Percentiles rank a stretch among this genome's conserved stretches.
phyloP scores from a whole-genome alignment of 139 green algal species.

The Tetradesmus obliquus region DNA sequence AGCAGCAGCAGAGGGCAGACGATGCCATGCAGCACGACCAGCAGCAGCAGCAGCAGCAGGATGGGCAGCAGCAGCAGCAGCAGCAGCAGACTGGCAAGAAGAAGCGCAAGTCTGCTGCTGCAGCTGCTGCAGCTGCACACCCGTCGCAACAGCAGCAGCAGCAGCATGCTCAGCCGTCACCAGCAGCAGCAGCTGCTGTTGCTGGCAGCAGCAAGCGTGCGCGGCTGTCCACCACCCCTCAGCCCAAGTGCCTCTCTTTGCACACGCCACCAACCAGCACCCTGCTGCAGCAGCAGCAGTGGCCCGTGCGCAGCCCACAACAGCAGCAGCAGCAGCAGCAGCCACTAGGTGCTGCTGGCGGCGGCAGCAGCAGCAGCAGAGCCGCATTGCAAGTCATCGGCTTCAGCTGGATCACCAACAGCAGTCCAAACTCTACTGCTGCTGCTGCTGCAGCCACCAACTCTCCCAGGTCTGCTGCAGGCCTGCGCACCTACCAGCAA shows the following conservation, averaged over 20 bases:
- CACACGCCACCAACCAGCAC: not conserved
- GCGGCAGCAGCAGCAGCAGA: not conserved
- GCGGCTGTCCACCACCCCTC: not conserved
- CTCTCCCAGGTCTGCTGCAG: not conserved
- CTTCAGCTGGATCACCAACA: constrained; percentile 3
- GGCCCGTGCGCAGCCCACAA: not conserved
- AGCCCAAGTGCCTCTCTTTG: not conserved
- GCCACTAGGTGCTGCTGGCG: constrained; percentile 9
- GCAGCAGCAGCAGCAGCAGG: not conserved
- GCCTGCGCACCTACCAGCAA: not conserved
- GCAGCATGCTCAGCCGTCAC: not conserved
- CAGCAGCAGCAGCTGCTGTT: not conserved
- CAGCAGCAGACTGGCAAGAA: constrained; percentile 10
- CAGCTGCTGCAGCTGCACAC: not conserved
- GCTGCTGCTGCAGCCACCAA: not conserved
- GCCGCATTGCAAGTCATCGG: not conserved
- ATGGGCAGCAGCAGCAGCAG: constrained; percentile 8
- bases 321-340: not conserved
- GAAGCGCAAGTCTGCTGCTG: not conserved
- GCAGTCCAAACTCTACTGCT: not conserved
- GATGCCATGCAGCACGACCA: not conserved
- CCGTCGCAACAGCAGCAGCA: not conserved
- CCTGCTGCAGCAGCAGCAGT: not conserved
- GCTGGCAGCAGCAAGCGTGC: not conserved
- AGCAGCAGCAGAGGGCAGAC: constrained; percentile 16